phyloP scores from a whole-genome alignment of 148 eudicot genomes.

The Cornus suecica region DNA sequence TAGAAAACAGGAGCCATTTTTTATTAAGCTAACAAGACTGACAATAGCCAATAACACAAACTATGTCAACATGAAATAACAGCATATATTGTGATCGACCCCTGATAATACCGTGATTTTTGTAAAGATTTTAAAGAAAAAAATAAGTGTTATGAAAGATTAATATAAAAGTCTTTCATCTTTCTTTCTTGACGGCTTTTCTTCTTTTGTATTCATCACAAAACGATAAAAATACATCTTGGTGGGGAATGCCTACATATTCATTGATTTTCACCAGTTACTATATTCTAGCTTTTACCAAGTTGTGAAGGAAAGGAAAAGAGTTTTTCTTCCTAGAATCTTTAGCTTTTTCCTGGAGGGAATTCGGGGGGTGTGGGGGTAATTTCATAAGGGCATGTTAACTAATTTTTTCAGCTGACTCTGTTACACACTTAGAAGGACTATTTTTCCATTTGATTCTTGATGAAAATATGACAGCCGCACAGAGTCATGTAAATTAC shows the following conservation, averaged over 20 bases:
- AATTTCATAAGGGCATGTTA: neutral
- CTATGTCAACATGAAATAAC: neutral
- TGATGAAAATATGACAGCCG: too few relatives aligned
- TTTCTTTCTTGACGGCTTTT: too few relatives aligned
- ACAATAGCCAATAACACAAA: neutral
- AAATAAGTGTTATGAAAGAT: neutral
- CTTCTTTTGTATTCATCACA: too few relatives aligned
- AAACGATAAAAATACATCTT: too few relatives aligned
- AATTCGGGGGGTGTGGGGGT: too few relatives aligned
- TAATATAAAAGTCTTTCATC: too few relatives aligned
- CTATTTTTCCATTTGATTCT: neutral
- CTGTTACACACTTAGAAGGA: neutral
- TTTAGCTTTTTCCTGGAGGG: too few relatives aligned
- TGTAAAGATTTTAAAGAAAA: neutral
- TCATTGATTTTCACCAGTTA: too few relatives aligned
- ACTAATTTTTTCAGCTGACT: neutral
- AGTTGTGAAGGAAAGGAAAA: too few relatives aligned
- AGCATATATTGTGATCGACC: neutral
- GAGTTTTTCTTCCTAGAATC: too few relatives aligned
- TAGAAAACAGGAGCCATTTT: neutral
- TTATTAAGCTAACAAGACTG: slow-evolving; percentile 6
- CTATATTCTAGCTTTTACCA: too few relatives aligned
- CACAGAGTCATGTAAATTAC: neutral
- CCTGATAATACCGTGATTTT: neutral
- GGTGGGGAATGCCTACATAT: too few relatives aligned